Evolutionary conservation across 2,329 filamentous ascomycete species (phyloP).

Genomic region (Thielaviopsis cerberus): DNA sequence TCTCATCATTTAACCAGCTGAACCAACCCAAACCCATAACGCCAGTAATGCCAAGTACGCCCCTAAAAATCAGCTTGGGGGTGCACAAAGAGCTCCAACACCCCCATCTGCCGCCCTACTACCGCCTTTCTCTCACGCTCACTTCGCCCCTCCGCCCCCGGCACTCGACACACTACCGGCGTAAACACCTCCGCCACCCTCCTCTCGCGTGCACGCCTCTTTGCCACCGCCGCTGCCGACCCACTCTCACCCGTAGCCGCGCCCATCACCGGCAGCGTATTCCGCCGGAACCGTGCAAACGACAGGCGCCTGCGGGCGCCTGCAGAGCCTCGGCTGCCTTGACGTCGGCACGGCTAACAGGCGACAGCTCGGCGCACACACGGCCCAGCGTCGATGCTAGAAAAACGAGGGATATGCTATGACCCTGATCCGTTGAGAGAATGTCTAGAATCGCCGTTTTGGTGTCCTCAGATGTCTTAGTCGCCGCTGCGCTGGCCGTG

Average conservation of each 20-base stretch:
- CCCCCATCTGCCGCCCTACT: slow-evolving; percentile 44
- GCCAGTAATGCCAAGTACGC: neutral
- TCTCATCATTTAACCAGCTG: neutral
- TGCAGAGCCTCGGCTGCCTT: slow-evolving; percentile 12
- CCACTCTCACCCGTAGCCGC: slow-evolving; percentile 12
- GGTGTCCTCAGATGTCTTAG: slow-evolving; percentile 22
- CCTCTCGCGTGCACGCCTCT: slow-evolving; percentile 39
- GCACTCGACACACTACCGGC: slow-evolving; percentile 38
- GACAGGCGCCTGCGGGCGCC: slow-evolving; percentile 18
- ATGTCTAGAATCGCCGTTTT: slow-evolving; percentile 49
- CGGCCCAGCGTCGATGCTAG: slow-evolving; percentile 55
- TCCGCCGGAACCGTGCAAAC: slow-evolving; percentile 27
- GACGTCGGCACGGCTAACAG: slow-evolving; percentile 8
- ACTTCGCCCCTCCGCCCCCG: slow-evolving; percentile 22
- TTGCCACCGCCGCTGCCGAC: slow-evolving; percentile 20
- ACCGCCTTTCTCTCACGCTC: slow-evolving; percentile 33
- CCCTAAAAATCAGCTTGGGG: slow-evolving; percentile 14
- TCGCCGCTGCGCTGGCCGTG: slow-evolving; percentile 9
- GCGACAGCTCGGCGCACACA: slow-evolving; percentile 30
- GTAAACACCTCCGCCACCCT: slow-evolving; percentile 49
- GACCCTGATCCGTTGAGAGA: slow-evolving; percentile 50
- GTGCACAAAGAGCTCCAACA: slow-evolving; percentile 50
- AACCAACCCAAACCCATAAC: neutral
- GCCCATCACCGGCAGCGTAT: slow-evolving; percentile 17
- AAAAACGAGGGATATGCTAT: slow-evolving; percentile 82